phyloP scores from a whole-genome alignment of 129 eudicot species.

The Saposhnikovia divaricata region DNA sequence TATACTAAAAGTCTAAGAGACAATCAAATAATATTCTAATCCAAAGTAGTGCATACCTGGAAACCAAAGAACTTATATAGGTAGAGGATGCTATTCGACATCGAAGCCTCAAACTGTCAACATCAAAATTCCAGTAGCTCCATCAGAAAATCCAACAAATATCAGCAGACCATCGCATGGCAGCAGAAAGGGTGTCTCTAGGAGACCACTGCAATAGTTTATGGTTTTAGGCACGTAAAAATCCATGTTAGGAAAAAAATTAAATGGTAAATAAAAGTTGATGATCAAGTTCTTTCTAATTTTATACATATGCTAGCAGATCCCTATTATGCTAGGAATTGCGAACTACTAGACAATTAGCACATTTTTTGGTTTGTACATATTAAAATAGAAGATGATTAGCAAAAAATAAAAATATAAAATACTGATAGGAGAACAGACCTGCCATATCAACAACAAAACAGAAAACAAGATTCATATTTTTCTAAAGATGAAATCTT shows the following conservation, averaged over 20 bases:
- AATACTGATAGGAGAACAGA: too few relatives aligned
- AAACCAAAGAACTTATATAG: slow-evolving; percentile 50
- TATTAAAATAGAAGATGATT: too few relatives aligned
- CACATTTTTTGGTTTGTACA: too few relatives aligned
- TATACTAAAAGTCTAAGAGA: background rate
- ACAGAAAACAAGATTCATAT: too few relatives aligned
- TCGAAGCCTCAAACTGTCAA: slow-evolving; percentile 55
- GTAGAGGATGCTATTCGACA: slow-evolving; percentile 70
- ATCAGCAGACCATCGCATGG: slow-evolving; percentile 60
- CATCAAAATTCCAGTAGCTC: slow-evolving; percentile 73
- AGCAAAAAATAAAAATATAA: too few relatives aligned
- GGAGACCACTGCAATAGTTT: slow-evolving; percentile 62
- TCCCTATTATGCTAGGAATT: too few relatives aligned
- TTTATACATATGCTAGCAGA: too few relatives aligned
- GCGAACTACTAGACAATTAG: too few relatives aligned
- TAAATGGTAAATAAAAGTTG: background rate
- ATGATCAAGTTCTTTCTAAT: too few relatives aligned
- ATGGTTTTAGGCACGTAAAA: background rate
- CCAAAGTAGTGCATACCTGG: slow-evolving; percentile 31
- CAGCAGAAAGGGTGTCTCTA: slow-evolving; percentile 66
- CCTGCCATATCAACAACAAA: too few relatives aligned
- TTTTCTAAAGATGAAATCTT: too few relatives aligned
- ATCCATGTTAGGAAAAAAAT: background rate
- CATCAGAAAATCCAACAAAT: slow-evolving; percentile 66
- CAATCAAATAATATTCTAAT: background rate